Conservation (phyloP, 2,329 filamentous ascomycete genomes). For the Apiospora aurea region DNA sequence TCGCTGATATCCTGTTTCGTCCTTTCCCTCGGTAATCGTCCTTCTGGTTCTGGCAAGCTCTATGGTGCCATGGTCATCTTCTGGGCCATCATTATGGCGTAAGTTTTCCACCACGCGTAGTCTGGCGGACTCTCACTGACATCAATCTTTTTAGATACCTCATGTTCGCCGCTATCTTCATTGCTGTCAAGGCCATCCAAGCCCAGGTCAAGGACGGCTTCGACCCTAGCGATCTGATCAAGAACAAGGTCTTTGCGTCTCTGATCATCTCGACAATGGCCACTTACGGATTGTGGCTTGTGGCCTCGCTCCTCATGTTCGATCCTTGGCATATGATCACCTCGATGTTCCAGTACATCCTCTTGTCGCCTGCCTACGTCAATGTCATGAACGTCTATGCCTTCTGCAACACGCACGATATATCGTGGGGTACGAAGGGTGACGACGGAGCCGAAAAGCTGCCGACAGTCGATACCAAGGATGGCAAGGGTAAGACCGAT, state of each 20-base stretch:
- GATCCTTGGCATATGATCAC: slow-evolving; percentile 99
- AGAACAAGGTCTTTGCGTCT: slow-evolving; percentile 89
- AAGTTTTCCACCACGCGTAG: slow-evolving; percentile 46
- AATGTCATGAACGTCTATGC: slow-evolving; percentile 99
- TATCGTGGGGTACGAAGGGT: slow-evolving; percentile 97
- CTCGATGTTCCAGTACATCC: slow-evolving; percentile 91
- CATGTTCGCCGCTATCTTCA: slow-evolving; percentile 93
- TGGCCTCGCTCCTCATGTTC: slow-evolving; percentile 92
- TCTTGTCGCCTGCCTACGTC: slow-evolving; percentile 95
- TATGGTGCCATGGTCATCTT: slow-evolving; percentile 99
- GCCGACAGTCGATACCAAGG: slow-evolving; percentile 86
- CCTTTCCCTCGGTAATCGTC: slow-evolving; percentile 90
- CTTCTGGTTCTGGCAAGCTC: slow-evolving; percentile 89
- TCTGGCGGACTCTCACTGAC: not conserved
- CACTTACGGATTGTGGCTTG: slow-evolving; percentile 91
- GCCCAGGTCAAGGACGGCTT: slow-evolving; percentile 71
- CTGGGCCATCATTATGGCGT: slow-evolving; percentile 95
- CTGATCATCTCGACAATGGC: slow-evolving; percentile 91
- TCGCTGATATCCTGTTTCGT: slow-evolving; percentile 95
- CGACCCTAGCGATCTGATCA: slow-evolving; percentile 75
- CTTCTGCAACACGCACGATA: slow-evolving; percentile 98
- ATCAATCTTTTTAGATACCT: slow-evolving; percentile 67
- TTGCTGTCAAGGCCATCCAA: slow-evolving; percentile 87
- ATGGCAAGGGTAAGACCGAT: slow-evolving; percentile 90
- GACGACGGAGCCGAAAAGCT: slow-evolving; percentile 95